Base-by-base conservation (phyloP, 768 basidiomycete species). In the Leucosporidium scottii region DNA sequence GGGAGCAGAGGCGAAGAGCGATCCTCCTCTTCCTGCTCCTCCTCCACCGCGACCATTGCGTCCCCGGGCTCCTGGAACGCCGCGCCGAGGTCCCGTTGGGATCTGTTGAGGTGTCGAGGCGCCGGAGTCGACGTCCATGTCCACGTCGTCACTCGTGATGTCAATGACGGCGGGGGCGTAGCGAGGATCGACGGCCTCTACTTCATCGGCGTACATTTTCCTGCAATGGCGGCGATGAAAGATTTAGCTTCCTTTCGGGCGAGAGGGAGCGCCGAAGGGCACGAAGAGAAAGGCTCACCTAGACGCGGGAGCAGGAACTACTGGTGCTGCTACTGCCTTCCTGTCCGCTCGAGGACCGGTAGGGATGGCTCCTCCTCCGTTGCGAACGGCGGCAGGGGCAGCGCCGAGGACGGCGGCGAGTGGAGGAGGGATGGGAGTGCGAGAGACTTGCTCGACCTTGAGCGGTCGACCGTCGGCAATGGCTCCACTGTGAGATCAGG, bases 401-500 rank as follows among this genome's bases (percentile, higher is more conserved):
- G 34, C 34, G 23, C 39, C 18, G 47, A 55, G 54, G n/a, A 64
- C 54, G 2, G 66, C 31, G 6, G 66, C 54, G 23, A 59, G 59
- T 0, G 54, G 13, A 9, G 36, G 28, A 0, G 66, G 63, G 30
- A 62, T 30, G 20, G 70, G 61, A 0, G 66, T 68, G 4, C 66
- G 59, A 0, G 56, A 18, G 17, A 49, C 57, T 8, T 50, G 28
- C 27, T 60, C 23, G 13, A 71, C 70, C n/a, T n/a, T 20, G 4
- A 71, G 51, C 0, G 70, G 70, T 10, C 66, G 49, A 8, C 70
- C 70, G 54, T 71, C 70, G 8, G 70, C 70, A n/a, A 71, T 64
- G 6, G 70, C 70, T 28, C 70, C 70, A 55, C 70, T 71, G 55
- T 21, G 2, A 12, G 23, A 50, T 5, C n/a, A 27, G 6, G 25